phyloP scores from a whole-genome alignment of 345 rosid genomes.

The Tarenaya hassleriana region DNA sequence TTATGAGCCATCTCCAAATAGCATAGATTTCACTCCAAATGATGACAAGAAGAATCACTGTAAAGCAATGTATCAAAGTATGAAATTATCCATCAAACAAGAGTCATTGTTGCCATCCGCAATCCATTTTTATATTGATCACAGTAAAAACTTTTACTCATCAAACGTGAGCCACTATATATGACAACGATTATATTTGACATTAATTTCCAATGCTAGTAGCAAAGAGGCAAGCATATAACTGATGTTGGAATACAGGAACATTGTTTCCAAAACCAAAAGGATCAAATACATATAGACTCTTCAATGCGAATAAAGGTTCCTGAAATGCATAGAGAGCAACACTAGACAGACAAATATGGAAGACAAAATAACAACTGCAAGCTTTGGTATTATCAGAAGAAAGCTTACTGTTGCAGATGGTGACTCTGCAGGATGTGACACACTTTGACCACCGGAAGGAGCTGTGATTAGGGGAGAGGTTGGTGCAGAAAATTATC shows the following conservation, averaged over 20 bases:
- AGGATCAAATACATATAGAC: no score
- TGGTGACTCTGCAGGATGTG: slow-evolving; percentile 23
- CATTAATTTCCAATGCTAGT: neutral
- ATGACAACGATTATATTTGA: neutral
- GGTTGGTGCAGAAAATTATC: slow-evolving; percentile 31
- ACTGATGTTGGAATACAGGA: neutral
- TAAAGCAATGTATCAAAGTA: neutral
- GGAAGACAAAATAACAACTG: slow-evolving; percentile 18
- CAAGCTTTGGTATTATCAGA: slow-evolving; percentile 18
- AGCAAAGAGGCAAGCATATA: neutral
- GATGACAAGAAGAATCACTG: neutral
- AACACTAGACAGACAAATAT: slow-evolving; percentile 15
- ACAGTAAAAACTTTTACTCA: no score
- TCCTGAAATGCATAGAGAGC: slow-evolving; percentile 10
- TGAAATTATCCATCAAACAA: no score
- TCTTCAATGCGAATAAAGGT: slow-evolving; percentile 3
- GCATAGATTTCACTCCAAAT: neutral
- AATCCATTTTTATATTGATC: no score
- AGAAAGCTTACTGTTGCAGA: slow-evolving; percentile 19
- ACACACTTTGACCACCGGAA: slow-evolving; percentile 20
- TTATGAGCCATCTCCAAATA: neutral
- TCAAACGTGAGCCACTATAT: no score
- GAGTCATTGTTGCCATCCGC: no score
- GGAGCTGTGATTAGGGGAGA: slow-evolving; percentile 31
- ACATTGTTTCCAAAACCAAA: no score